These are phyloP conservation scores for Alopecurus myosuroides DNA, from an alignment of 176 grass and related monocot species.

Conservation along the genomic window DNA sequence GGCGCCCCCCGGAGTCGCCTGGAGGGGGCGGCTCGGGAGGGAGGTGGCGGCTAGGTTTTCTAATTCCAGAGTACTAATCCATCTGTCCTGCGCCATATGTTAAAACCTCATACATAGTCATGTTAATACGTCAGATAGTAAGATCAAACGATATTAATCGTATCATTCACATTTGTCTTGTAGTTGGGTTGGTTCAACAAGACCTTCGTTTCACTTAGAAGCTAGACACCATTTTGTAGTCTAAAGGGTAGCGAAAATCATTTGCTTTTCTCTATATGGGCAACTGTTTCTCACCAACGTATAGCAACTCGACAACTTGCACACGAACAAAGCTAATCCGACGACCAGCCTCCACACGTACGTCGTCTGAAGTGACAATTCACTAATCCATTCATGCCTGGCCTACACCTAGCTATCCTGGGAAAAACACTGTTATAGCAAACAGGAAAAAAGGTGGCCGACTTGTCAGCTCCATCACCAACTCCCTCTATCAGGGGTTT, in stretches of 20 bases:
- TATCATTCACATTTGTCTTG: not conserved
- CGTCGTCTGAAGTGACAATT: not conserved
- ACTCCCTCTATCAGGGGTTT: slow-evolving; percentile 8
- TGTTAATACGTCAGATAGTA: too few species aligned
- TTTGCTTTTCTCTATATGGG: not conserved
- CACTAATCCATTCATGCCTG: not conserved
- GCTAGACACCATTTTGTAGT: not conserved
- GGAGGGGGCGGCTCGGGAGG: too few species aligned
- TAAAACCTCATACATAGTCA: not conserved
- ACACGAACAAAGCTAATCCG: not conserved
- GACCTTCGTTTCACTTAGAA: not conserved
- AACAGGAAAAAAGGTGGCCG: not conserved
- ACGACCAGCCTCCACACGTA: not conserved
- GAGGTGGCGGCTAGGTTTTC: too few species aligned
- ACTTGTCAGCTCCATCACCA: slow-evolving; percentile 20
- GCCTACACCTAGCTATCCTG: not conserved
- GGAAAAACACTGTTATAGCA: not conserved
- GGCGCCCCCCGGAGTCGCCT: too few species aligned
- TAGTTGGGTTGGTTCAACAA: slow-evolving; percentile 12
- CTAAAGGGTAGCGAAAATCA: not conserved
- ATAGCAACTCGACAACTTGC: slow-evolving; percentile 18
- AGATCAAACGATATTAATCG: not conserved
- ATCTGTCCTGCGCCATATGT: too few species aligned
- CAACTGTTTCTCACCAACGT: not conserved
- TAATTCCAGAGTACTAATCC: too few species aligned